A percentile compares a stretch with the other conserved stretches of the same genome.
These are phyloP conservation scores for Candida ovalis DNA, from an alignment of 805 yeast species.

Conservation along the genomic window DNA sequence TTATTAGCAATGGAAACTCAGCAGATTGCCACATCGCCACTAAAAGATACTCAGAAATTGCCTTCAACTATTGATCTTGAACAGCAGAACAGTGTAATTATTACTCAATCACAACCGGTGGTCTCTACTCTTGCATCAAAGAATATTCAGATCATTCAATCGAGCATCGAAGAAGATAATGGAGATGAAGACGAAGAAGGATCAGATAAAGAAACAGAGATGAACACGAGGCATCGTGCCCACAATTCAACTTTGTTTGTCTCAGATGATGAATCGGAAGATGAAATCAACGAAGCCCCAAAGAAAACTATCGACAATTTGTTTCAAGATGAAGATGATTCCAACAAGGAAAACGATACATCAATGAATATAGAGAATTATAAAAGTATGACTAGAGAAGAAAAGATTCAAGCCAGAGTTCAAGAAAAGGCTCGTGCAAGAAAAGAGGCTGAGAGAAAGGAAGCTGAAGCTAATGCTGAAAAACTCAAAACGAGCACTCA, in stretches of 20 bases:
- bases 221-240: neutral
- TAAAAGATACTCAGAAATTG: neutral
- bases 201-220: neutral
- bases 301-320: conserved; percentile 1
- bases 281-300: neutral
- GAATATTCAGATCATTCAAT: neutral
- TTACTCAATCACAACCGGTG: neutral
- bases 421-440: conserved; percentile 16
- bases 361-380: conserved; percentile 15
- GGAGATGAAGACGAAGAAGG: conserved; percentile 3
- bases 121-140: neutral
- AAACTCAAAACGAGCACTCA: neutral
- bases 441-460: conserved; percentile 11
- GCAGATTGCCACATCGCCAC: neutral
- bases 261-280: conserved; percentile 8
- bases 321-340: conserved; percentile 7
- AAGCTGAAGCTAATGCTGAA: neutral
- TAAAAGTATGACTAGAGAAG: conserved; percentile 22
- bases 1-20: neutral
- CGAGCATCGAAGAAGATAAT: conserved; percentile 4
- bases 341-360: conserved; percentile 1
- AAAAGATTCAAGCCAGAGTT: conserved; percentile 28
- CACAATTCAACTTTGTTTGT: neutral
- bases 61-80: neutral
- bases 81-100: neutral